Base-by-base conservation (phyloP, 2,329 filamentous ascomycete genomes). In the Fusarium illudens region DNA sequence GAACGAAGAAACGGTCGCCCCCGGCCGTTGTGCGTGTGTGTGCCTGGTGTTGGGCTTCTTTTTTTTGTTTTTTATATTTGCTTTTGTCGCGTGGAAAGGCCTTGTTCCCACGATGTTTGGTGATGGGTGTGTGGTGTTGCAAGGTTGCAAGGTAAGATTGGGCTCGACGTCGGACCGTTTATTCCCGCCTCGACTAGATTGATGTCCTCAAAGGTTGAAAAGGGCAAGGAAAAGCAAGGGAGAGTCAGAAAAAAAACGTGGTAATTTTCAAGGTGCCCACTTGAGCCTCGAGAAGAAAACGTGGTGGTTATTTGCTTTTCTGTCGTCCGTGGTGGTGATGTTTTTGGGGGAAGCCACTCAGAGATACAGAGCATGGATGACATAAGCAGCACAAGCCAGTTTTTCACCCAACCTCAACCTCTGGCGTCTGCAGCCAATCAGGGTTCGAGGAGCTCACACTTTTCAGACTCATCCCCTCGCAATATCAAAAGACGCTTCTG, bases 371-470 rank as follows among this genome's bases (percentile, higher is more conserved):
- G 15, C 4, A 11, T 32, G 49, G 61, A 71, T 74, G 67, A 74
- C 72, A 71, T 74, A 74, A 74, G 54, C 73, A 64, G 22, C 12
- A 46, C 15, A 10, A 10, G 15, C 9, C 20, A 25, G 10, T 42
- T 42, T 25, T 11, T 12, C 15, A 12, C n/a, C 32, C 66, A 58
- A 75, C 66, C 73, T 68, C 67, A 60, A 65, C 58, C 27, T 54
- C 60, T 54, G 37, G 32, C 19, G 58, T 39, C 51, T 56, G 56
- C 58, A 77, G 74, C 79, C 79, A 80, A 80, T 80, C 78, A 79
- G 73, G 69, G 67, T 62, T 62, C 73, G 67, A 66, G 58, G 63
- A 71, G 64, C 66, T 65, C 71, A 75, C 72, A 76, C 75, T 76
- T 75, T 78, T 76, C 73, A 79, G 74, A 76, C 69, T 79, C 76